Evolutionary conservation across 768 basidiomycete genomes (phyloP).

Genomic region (Tulasnella calospora): DNA sequence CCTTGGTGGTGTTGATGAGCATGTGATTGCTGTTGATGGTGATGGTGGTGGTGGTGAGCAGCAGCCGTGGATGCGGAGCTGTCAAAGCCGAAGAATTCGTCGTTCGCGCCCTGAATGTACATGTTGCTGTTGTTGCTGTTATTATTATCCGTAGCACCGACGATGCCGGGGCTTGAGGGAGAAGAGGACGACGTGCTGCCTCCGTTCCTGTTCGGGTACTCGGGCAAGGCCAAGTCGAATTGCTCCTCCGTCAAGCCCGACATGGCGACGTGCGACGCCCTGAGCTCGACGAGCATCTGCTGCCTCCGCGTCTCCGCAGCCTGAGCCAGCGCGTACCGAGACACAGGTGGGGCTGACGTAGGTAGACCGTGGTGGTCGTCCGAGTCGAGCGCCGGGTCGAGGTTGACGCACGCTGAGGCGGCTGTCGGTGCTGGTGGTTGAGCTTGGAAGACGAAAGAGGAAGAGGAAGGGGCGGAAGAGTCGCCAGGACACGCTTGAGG

Average conservation of each 20-base stretch:
- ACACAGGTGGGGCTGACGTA: neutral
- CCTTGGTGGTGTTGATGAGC: neutral
- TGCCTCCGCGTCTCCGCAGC: neutral
- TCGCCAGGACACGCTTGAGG: neutral
- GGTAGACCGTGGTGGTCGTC: neutral
- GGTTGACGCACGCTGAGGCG: neutral
- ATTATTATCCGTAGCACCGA: neutral
- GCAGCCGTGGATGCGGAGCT: neutral
- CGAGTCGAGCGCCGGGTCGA: neutral
- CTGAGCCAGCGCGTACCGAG: neutral
- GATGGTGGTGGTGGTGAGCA: neutral
- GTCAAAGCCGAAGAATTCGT: neutral
- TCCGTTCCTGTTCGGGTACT: neutral
- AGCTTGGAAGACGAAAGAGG: neutral
- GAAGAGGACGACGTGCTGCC: neutral
- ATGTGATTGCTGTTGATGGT: neutral
- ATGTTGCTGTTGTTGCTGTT: neutral
- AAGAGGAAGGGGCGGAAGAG: neutral
- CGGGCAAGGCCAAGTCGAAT: neutral
- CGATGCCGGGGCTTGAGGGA: neutral
- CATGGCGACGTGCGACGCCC: neutral
- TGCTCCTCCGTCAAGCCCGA: neutral
- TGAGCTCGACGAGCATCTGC: neutral
- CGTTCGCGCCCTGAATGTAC: neutral
- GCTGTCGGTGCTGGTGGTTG: neutral